Base-by-base conservation (phyloP, 2,329 filamentous ascomycete species). In the Arthrobotrys iridis region DNA sequence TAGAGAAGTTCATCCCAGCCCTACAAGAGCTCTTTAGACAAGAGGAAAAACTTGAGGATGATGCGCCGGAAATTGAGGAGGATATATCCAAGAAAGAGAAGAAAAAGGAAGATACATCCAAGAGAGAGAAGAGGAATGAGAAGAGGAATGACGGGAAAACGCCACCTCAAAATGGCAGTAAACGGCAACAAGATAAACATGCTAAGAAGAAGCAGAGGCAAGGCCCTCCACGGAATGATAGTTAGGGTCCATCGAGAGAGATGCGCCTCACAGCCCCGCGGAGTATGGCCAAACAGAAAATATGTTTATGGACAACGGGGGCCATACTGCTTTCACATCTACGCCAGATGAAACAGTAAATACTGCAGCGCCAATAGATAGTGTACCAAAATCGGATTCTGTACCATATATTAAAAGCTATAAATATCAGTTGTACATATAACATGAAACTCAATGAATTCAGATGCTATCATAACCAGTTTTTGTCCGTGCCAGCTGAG, bases 1-100 rank as follows among this genome's bases (percentile, higher is more conserved):
- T 91, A 50, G 87, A 88, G 78, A 85, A 85, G 77, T 91, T 88
- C 79, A 84, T 88, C 70, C 87, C 87, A 10, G 88, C 88, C 15
- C 79, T 91, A 68, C 82, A 85, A 76, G 84, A 84, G 81, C 80
- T 91, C 73, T 85, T 90, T 78, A 85, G 85, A 72, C 83, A 81
- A 52, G 81, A 82, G 62, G 82, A 81, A 50, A 76, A 74, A 13
- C 76, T 79, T 37, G 76, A 76, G 37, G 76, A 76, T 22, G 78
- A 59, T 11, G 72, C 45, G n/a, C 58, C 22, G 33, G 62, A 45
- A 52, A 46, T 66, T 33, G 58, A 58, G 43, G 72, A 77, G 60
- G 72, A 72, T 66, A 70, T 10, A n/a, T 13, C 40, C 2, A 62
- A 76, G 26, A 73, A 74, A 64, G 74, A 82, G 55, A 78, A 80